These are phyloP conservation scores for Saitozyma podzolica DNA, from an alignment of 768 basidiomycete species.

Conservation along the genomic window DNA sequence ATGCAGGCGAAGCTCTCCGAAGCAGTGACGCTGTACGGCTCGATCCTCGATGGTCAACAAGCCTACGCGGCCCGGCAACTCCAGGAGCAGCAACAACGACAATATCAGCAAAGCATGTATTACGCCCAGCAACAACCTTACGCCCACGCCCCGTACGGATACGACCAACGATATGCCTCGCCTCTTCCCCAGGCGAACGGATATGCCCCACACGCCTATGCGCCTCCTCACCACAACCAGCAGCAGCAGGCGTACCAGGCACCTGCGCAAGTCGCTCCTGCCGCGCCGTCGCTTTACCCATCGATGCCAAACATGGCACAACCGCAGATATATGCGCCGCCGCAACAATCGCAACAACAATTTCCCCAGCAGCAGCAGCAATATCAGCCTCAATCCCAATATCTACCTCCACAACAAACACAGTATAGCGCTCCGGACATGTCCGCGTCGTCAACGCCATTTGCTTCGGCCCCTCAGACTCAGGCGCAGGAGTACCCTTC, in stretches of 20 bases:
- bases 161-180: constrained; percentile 16
- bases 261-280: constrained; percentile 10
- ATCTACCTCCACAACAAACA: background rate
- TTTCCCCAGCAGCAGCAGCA: constrained; percentile 24
- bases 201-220: constrained; percentile 15
- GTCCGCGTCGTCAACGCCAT: background rate
- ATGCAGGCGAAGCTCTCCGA: constrained; percentile 94
- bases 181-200: constrained; percentile 20
- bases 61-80: constrained; percentile 38
- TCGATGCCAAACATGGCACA: constrained; percentile 41
- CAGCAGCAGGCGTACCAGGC: constrained; percentile 22
- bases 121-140: constrained; percentile 39
- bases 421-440: background rate
- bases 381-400: background rate
- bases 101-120: constrained; percentile 26
- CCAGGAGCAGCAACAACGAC: constrained; percentile 42
- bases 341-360: constrained; percentile 40
- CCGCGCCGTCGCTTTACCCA: constrained; percentile 33
- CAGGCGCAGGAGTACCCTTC: background rate
- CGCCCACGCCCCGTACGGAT: constrained; percentile 17
- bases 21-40: constrained; percentile 88
- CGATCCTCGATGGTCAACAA: constrained; percentile 78
- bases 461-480: background rate
- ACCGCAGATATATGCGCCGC: constrained; percentile 30
- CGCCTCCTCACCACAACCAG: constrained; percentile 3